Base-by-base conservation (phyloP, 2,329 filamentous ascomycete species). In the Xylaria sp. region DNA sequence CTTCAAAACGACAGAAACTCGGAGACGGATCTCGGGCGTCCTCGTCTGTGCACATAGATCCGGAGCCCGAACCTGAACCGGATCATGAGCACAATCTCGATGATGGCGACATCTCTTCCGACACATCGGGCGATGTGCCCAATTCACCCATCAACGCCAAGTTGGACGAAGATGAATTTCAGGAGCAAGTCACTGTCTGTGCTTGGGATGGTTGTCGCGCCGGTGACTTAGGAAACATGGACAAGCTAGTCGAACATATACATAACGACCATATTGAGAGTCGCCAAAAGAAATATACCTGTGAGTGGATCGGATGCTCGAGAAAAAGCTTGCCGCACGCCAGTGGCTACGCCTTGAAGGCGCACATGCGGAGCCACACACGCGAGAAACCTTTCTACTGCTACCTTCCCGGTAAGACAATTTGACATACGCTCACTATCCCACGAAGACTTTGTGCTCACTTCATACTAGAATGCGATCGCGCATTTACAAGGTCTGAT, bases 371-470 rank as follows among this genome's bases (percentile, higher is more conserved):
- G 74, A 97, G 94, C 78, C 96, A 99, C 79, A 99, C 96, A 1
- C 89, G 96, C 77, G 96, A 99, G 85, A 99, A 99, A 82, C 96
- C 96, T 0, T 98, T 98, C 78, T 97, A 97, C 82, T 99, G 96
- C 81, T 93, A 94, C 34, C 82, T 99, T 46, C 96, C 96, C 65
- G 95, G 94, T 97, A 86, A 71, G 86, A 73, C 36, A 36, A 43
- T 20, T 12, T 36, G 46, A 53, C n/a, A n/a, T 45, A 39, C 39
- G 5, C 41, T 53, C 36, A 10, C 34, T 10, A 18, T 32, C 12
- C 9, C 10, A 12, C 12, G 10, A 55, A 60, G 58, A 52, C 13
- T 25, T 43, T 41, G 55, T 64, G 28, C 70, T 73, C 7, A 74
- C 60, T 30, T 39, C 39, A 50, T 59, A 46, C 32, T 75, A 97